Evolutionary conservation across 2,329 filamentous ascomycete genomes (phyloP), one percentile per base, ranked within the genome.

Genomic region (Emergomyces africanus): DNA sequence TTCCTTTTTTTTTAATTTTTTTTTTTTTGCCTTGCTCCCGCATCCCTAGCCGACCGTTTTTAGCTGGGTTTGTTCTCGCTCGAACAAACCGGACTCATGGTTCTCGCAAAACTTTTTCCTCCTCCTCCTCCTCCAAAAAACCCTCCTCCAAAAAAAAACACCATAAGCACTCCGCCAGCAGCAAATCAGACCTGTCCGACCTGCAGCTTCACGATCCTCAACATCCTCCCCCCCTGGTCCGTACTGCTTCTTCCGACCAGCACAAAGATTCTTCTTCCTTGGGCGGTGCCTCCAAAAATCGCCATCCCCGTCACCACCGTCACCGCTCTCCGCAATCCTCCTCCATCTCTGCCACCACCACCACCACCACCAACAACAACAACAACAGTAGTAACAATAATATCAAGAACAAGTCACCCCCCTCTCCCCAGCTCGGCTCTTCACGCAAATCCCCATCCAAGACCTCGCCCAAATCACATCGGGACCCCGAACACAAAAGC

Each of bases 91-190:
- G 18, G 49, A 37, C 60, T 61, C 63, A 72, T 74, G 69, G 71
- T 70, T 63, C 69, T 72, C 67, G 67, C 66, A 67, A 72, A 67
- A 64, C 65, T 75, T 67, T 69, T 74, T 68, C 69, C 71, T n/a
- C n/a, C n/a, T n/a, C n/a, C 67, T 69, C 71, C 63, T 67, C 64
- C 57, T 60, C 65, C 23, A 54, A 54, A 12, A 62, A 60, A 61
- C 62, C 64, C 37, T 53, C 59, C 59, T 59, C 64, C 57, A 68
- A 68, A 59, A 65, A 64, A 61, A 68, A 68, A 59, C 62, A 64
- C 59, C 67, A 65, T 53, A 54, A 56, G 48, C 50, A 61, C 54
- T 50, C 46, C 59, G 54, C 61, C 54, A 48, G 59, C 53, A 53
- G 46, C 59, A 25, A 49, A 46, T 57, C 42, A 57, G 46, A 61